These are phyloP conservation scores for Leccinum cinnamomeum DNA, from an alignment of 1,284 basidiomycete genomes.

Conservation along the genomic window DNA sequence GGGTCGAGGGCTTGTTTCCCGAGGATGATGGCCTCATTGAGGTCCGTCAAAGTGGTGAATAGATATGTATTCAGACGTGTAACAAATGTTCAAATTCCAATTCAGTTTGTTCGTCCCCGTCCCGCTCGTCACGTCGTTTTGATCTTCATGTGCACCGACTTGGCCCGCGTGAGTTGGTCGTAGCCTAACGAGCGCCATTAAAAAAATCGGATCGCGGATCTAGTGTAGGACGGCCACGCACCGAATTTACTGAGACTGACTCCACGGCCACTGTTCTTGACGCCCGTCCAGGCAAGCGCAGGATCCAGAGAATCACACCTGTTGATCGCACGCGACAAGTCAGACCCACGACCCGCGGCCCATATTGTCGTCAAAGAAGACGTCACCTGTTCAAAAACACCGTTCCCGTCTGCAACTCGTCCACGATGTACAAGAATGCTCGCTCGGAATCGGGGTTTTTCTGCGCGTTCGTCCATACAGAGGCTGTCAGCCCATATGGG, in stretches of 20 bases:
- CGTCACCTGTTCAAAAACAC: constrained; percentile 83
- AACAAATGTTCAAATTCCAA: too few species aligned
- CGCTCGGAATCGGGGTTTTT: constrained; percentile 57
- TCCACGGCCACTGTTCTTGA: constrained; percentile 91
- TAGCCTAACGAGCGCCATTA: too few species aligned
- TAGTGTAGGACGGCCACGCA: constrained; percentile 38
- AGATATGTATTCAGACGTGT: too few species aligned
- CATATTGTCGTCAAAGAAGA: background rate
- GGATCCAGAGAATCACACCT: constrained; percentile 89
- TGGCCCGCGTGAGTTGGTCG: too few species aligned
- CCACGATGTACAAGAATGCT: constrained; percentile 70
- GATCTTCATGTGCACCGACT: too few species aligned
- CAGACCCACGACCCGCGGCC: background rate
- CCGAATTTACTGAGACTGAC: constrained; percentile 88
- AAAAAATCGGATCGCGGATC: too few species aligned
- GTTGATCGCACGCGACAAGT: background rate
- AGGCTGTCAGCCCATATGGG: constrained; percentile 91
- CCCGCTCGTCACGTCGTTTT: too few species aligned
- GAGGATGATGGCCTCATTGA: too few species aligned
- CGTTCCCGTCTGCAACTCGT: constrained; percentile 84
- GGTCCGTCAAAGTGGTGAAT: too few species aligned
- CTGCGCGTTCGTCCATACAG: constrained; percentile 84
- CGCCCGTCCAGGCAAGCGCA: constrained; percentile 90
- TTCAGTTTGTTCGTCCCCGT: too few species aligned
- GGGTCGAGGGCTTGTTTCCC: too few species aligned